Conservation (phyloP, 2,329 filamentous ascomycete species). For the Pseudogymnoascus sp. region DNA sequence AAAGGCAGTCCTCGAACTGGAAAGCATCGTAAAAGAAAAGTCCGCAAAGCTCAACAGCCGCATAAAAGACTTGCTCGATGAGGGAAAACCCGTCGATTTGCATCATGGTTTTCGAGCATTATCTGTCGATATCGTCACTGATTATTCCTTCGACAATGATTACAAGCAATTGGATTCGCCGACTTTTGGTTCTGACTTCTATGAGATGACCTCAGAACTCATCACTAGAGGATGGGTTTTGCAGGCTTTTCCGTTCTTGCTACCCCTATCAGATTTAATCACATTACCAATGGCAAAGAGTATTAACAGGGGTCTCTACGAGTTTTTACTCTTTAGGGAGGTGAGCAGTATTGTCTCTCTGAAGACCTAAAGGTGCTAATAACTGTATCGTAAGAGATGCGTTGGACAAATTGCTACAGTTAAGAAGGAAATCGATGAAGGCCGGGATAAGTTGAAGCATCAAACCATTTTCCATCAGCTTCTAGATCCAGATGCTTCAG, state of each 20-base stretch:
- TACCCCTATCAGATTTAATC: background rate
- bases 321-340: background rate
- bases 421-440: background rate
- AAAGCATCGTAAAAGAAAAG: slow-evolving; percentile 21
- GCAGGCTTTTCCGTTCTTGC: background rate
- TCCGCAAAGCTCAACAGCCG: slow-evolving; percentile 17
- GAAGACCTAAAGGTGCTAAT: background rate
- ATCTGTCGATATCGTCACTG: slow-evolving; percentile 24
- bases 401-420: background rate
- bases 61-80: slow-evolving; percentile 12
- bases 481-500: too few relatives aligned
- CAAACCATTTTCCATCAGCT: slow-evolving; percentile 25
- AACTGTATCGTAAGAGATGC: background rate
- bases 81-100: slow-evolving; percentile 19
- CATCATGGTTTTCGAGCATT: slow-evolving; percentile 23
- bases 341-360: background rate
- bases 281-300: background rate
- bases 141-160: slow-evolving; percentile 26
- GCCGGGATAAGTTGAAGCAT: background rate
- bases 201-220: slow-evolving; percentile 17
- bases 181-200: background rate
- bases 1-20: slow-evolving; percentile 21
- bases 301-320: background rate
- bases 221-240: background rate
- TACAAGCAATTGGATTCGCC: slow-evolving; percentile 24